phyloP scores from a whole-genome alignment of 2,329 filamentous ascomycete species.

The Ophiostoma tasmaniense region DNA sequence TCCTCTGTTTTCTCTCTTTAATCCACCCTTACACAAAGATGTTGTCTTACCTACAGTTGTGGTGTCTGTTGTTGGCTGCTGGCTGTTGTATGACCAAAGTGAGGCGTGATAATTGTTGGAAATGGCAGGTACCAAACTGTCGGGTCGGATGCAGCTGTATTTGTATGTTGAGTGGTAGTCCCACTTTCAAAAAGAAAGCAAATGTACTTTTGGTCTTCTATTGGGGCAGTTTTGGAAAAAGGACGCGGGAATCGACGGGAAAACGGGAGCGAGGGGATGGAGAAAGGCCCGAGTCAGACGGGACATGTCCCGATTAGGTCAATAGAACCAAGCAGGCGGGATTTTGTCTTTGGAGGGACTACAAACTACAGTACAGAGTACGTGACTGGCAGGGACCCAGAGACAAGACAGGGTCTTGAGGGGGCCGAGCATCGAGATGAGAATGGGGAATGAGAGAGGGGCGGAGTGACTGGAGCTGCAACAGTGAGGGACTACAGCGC shows the following conservation, averaged over 20 bases:
- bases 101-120: neutral
- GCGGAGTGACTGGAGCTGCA: neutral
- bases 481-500: neutral
- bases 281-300: neutral
- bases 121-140: slow-evolving; percentile 2
- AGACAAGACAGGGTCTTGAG: neutral
- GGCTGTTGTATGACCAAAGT: neutral
- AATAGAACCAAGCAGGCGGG: neutral
- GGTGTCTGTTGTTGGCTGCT: too few species aligned
- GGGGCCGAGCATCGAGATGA: neutral
- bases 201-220: too few species aligned
- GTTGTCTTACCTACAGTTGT: neutral
- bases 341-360: neutral
- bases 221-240: neutral
- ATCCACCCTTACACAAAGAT: neutral
- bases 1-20: too few species aligned
- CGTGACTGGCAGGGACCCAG: neutral
- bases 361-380: too few species aligned
- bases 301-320: neutral
- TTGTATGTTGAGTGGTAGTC: neutral
- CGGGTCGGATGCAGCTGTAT: neutral
- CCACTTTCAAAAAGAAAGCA: neutral
- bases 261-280: neutral
- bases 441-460: neutral
- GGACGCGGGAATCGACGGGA: neutral